phyloP scores from a whole-genome alignment of 768 basidiomycete genomes.

The Heimioporus sp. region DNA sequence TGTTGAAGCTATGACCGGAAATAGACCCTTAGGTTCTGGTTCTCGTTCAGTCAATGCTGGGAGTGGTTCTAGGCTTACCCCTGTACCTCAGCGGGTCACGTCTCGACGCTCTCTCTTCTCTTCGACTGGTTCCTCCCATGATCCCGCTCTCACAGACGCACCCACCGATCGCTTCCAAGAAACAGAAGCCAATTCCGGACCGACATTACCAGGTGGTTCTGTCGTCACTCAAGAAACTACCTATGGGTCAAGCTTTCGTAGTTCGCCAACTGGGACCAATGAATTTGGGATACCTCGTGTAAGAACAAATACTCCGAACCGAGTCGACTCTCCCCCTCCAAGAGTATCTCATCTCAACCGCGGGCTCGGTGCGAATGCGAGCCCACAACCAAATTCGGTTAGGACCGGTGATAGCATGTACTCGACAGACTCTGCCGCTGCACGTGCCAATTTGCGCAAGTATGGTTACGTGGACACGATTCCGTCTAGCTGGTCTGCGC shows the following conservation, averaged over 20 bases:
- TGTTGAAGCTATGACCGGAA: slow-evolving; percentile 49
- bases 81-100: slow-evolving; percentile 15
- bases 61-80: slow-evolving; percentile 20
- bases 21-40: slow-evolving; percentile 24
- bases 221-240: background rate
- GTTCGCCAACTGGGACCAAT: background rate
- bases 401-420: slow-evolving; percentile 21
- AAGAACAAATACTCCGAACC: background rate
- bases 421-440: slow-evolving; percentile 21
- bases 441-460: slow-evolving; percentile 23
- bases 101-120: slow-evolving; percentile 14
- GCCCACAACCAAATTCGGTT: slow-evolving; percentile 1
- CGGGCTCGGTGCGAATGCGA: background rate
- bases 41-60: background rate
- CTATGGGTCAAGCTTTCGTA: background rate
- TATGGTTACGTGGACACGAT: slow-evolving; percentile 21
- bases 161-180: background rate
- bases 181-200: background rate
- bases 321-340: background rate
- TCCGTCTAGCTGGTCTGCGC: slow-evolving; percentile 24
- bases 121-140: background rate
- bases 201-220: background rate
- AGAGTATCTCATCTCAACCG: slow-evolving; percentile 8
- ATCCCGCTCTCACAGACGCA: background rate
- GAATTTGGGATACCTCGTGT: background rate